These are phyloP conservation scores for Chaetothyriales sp. DNA, from an alignment of 2,329 filamentous ascomycete genomes.

Conservation along the genomic window DNA sequence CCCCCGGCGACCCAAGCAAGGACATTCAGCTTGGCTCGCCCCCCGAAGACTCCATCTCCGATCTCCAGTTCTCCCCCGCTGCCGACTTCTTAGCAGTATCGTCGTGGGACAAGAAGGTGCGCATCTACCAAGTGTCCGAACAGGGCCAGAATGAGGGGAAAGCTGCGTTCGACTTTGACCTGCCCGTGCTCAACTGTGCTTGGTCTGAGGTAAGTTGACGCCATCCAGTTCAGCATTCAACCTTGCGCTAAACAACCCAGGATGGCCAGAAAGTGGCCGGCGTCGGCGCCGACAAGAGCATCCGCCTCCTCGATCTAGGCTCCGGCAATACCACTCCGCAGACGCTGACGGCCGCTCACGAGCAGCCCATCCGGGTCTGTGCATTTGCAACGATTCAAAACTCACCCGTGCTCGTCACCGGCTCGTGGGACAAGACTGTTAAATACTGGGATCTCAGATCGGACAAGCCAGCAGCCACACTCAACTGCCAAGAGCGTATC, in stretches of 20 bases:
- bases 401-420: slow-evolving; percentile 73
- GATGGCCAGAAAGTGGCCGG: slow-evolving; percentile 82
- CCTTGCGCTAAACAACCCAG: slow-evolving; percentile 30
- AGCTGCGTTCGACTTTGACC: slow-evolving; percentile 65
- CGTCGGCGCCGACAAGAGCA: slow-evolving; percentile 77
- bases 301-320: slow-evolving; percentile 71
- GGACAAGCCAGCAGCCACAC: slow-evolving; percentile 29
- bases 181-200: slow-evolving; percentile 66
- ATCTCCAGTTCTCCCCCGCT: slow-evolving; percentile 64
- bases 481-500: slow-evolving; percentile 38
- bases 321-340: slow-evolving; percentile 35
- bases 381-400: slow-evolving; percentile 60
- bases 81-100: slow-evolving; percentile 73
- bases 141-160: slow-evolving; percentile 71
- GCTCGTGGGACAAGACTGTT: slow-evolving; percentile 47
- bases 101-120: slow-evolving; percentile 96
- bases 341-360: slow-evolving; percentile 58
- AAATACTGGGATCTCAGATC: slow-evolving; percentile 43
- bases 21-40: slow-evolving; percentile 66
- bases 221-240: neutral
- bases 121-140: slow-evolving; percentile 79
- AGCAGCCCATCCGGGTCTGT: slow-evolving; percentile 61
- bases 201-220: slow-evolving; percentile 62
- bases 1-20: slow-evolving; percentile 77
- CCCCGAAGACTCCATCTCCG: slow-evolving; percentile 79